Evolutionary conservation across 2,329 filamentous ascomycete genomes (phyloP), one percentile per base, ranked within the genome.

Genomic region (Phialophora expanda): DNA sequence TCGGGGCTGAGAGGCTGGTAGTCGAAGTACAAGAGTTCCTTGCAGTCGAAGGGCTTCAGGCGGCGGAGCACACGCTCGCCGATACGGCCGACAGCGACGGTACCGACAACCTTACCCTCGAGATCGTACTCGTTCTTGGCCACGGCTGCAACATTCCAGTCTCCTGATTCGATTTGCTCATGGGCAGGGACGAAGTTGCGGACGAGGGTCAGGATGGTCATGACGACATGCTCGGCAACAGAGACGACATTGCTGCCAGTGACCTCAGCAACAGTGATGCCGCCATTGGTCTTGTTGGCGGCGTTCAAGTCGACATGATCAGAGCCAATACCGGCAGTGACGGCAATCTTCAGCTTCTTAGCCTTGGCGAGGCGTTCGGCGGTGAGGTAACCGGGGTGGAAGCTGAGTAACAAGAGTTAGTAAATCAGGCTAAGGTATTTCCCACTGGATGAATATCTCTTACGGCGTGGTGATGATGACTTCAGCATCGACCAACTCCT

Each of bases 81-180:
- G 75, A 99, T 99, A 79, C 95, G 92, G 79, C 95, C 95, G 69
- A 98, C 93, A 76, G 91, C 95, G 66, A 99, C 95, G 77, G 95
- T 99, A 76, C 95, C 95, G 74, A 99, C 95, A 56, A 96, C 91
- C 89, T 99, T 99, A 85, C 86, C 85, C 87, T 98, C 95, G 64
- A 99, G 89, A 77, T 99, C 95, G 80, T 89, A 99, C 85, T 98
- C 94, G 83, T 97, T 93, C 90, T 98, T 98, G 78, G 95, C 95
- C 28, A 93, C 94, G 62, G 87, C 93, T 67, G 95, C 95, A 60
- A 99, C 95, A 78, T 99, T 86, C 95, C 95, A 99, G 69, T 97
- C 91, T 71, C 95, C 95, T 66, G 83, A 82, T 80, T 89, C 86
- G 76, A 99, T 90, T 86, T 92, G 89, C 85, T 98, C 93, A 84